phyloP scores from a whole-genome alignment of 371 early-diverging fungal species.

The Mortierella sp. region DNA sequence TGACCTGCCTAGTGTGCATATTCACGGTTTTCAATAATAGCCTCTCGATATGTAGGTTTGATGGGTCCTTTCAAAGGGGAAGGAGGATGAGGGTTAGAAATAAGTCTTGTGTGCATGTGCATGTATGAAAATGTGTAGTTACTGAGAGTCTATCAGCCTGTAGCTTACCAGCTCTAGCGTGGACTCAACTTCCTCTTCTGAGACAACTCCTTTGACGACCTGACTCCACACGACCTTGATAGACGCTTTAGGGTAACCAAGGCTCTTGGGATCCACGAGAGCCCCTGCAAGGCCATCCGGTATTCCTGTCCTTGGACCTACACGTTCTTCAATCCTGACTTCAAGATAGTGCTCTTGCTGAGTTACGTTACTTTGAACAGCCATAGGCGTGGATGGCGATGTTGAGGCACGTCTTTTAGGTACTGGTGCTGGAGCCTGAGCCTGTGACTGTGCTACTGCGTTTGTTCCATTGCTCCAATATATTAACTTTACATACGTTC shows the following conservation, averaged over 20 bases:
- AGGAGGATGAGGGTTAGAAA: too few species aligned
- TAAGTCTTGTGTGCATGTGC: too few species aligned
- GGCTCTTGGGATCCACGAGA: conserved; percentile 45
- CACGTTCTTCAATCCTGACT: conserved; percentile 44
- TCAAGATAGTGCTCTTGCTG: conserved; percentile 49
- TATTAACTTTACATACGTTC: conserved; percentile 66
- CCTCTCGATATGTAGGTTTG: conserved; percentile 63
- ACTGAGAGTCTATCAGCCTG: too few species aligned
- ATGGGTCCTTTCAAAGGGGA: conserved; percentile 55
- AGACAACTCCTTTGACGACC: conserved; percentile 38
- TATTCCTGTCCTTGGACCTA: conserved; percentile 17
- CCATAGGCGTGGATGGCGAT: conserved; percentile 6
- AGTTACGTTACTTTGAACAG: background rate
- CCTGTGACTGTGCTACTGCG: conserved; percentile 28
- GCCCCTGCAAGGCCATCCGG: conserved; percentile 48
- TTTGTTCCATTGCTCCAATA: conserved; percentile 75
- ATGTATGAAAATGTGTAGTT: too few species aligned
- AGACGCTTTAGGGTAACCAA: conserved; percentile 47
- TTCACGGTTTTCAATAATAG: conserved; percentile 64
- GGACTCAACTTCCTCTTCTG: conserved; percentile 13
- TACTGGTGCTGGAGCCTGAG: conserved; percentile 23
- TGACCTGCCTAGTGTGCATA: conserved; percentile 64
- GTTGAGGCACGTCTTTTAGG: conserved; percentile 36
- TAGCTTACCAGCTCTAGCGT: conserved; percentile 38
- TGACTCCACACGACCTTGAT: conserved; percentile 56